A percentile compares a stretch with the other conserved stretches of the same genome.
Evolutionary conservation across 2,329 filamentous ascomycete genomes (phyloP).

Genomic region (Hyphodiscus sp.): DNA sequence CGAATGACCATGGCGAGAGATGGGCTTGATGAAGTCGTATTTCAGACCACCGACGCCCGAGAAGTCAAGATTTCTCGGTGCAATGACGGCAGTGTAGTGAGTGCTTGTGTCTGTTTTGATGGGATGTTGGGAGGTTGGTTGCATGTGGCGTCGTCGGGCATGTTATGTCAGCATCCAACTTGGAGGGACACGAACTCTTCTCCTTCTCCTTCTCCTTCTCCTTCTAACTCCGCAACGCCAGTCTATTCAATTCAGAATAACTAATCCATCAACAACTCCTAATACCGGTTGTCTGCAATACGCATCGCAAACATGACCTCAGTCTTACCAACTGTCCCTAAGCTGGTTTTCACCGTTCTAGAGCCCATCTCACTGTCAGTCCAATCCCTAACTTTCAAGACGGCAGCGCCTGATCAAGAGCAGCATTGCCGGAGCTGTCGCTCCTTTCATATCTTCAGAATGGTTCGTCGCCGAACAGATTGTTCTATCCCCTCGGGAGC

Average conservation of each 20-base stretch:
- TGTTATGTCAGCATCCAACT: too few species aligned
- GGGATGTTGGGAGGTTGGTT: too few species aligned
- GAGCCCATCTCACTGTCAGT: constrained; percentile 15
- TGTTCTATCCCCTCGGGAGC: constrained; percentile 31
- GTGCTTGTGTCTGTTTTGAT: too few species aligned
- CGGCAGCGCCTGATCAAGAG: constrained; percentile 2
- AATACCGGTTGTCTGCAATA: not conserved
- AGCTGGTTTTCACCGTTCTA: constrained; percentile 59
- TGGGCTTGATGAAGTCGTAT: not conserved
- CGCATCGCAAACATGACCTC: constrained; percentile 44
- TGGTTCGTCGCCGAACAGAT: constrained; percentile 61
- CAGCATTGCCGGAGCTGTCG: constrained; percentile 54
- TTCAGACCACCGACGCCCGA: too few species aligned
- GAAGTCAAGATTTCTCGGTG: too few species aligned
- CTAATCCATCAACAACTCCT: too few species aligned
- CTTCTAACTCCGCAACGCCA: too few species aligned
- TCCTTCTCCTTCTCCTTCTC: too few species aligned
- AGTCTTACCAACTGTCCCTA: constrained; percentile 56
- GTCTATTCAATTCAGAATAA: too few species aligned
- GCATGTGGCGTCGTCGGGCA: too few species aligned
- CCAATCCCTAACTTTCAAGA: constrained; percentile 1
- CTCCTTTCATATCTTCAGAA: constrained; percentile 47
- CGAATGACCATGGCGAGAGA: constrained; percentile 3
- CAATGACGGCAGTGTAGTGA: too few species aligned
- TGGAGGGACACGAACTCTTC: too few species aligned